phyloP scores from a whole-genome alignment of 1,284 basidiomycete genomes.

The Bjerkandera adusta region DNA sequence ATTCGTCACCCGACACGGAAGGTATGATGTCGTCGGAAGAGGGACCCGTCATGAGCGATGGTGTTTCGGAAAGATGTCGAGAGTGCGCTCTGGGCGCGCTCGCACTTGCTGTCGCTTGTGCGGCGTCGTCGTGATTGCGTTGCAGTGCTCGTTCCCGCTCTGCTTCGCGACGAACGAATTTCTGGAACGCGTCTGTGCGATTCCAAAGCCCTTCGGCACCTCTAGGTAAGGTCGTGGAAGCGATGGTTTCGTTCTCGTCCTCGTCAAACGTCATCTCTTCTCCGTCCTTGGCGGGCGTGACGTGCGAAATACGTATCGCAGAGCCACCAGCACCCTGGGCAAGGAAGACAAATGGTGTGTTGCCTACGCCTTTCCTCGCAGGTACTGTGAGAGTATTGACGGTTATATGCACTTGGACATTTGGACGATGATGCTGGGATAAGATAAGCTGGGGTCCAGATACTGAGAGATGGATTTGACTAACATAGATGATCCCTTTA shows the following conservation, averaged over 20 bases:
- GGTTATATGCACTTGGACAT: constrained; percentile 59
- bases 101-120: neutral
- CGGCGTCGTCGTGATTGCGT: constrained; percentile 2
- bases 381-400: constrained; percentile 47
- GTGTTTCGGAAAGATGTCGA: neutral
- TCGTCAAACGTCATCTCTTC: too few species aligned
- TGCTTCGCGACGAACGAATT: constrained; percentile 28
- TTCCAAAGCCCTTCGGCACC: constrained; percentile 27
- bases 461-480: constrained; percentile 29
- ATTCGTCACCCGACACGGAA: constrained; percentile 3
- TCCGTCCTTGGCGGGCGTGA: constrained; percentile 16
- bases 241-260: constrained; percentile 8
- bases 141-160: constrained; percentile 21
- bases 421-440: constrained; percentile 48
- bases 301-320: constrained; percentile 24
- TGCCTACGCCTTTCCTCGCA: constrained; percentile 51
- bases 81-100: neutral
- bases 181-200: constrained; percentile 24
- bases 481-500: constrained; percentile 59
- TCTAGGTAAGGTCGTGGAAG: neutral
- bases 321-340: constrained; percentile 39
- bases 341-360: constrained; percentile 56
- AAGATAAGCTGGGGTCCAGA: neutral
- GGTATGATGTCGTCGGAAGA: constrained; percentile 5
- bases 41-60: neutral